Base-by-base conservation (phyloP, 2,329 filamentous ascomycete species). In the Fusarium kyushuense region DNA sequence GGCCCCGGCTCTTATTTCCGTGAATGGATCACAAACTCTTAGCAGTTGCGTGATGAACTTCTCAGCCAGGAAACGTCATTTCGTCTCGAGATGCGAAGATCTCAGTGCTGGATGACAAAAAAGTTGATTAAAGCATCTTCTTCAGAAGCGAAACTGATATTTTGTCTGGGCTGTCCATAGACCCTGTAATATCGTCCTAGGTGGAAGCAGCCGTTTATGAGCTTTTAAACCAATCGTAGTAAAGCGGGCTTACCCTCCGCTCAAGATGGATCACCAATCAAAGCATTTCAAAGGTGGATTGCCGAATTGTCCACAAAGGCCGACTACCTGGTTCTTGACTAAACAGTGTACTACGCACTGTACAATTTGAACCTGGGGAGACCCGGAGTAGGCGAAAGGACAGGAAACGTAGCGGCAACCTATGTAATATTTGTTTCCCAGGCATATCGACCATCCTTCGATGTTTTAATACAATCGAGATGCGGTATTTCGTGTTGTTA, bases 321-420 rank as follows among this genome's bases (percentile, higher is more conserved):
- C 21, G 14, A 45, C 14, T 19, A 5, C 1, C 2, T 54, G 14
- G 21, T 33, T 32, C 45, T 11, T 5, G 23, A 27, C 14, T 35
- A 25, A 36, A 69, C 66, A 63, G 66, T 70, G 66, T 48, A 25
- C n/a, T 13, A 8, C 3, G 8, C 8, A 63, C 66, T 63, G 57
- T 46, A 43, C 7, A 25, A 4, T 7, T 19, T 25, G 33, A 23
- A 5, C 27, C 23, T 21, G 12, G n/a, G 13, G 3, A 46, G n/a
- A 21, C 30, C 35, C 38, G 3, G 9, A 51, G 35, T 6, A 36
- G n/a, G 35, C 35, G 35, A 36, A 13, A 19, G 30, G 25, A 43
- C 35, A n/a, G 33, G 30, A 51, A 25, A 29, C 12, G 32, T 35
- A 17, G 17, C 29, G 30, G 29, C 21, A 27, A 25, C 21, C 30